Evolutionary conservation across 495 filamentous ascomycete genomes (phyloP), one percentile per base, ranked within the genome.

Genomic region (Aspergillus homomorphus): DNA sequence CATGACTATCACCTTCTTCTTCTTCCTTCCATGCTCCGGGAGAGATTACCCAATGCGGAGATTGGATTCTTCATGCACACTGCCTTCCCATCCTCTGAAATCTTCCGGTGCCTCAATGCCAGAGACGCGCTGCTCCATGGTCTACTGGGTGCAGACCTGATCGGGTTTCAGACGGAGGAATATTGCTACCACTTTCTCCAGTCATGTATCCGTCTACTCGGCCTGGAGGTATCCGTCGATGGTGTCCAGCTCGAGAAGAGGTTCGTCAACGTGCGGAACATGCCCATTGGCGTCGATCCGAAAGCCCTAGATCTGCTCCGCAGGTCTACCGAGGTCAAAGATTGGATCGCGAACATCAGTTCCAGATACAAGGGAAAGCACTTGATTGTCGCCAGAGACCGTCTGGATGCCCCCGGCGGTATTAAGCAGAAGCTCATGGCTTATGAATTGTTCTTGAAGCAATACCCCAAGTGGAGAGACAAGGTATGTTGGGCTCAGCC

Each of bases 61-160:
- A 96, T 97, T 68, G 92, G 92, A 20, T 92, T 97, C 73, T 97
- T 97, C 73, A 77, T 97, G 45, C 92, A 97, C 68, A 89, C 92
- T 54, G 90, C 93, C 2, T 97, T 97, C 69, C 92, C 92, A 0
- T 96, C 92, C 0, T 96, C 92, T 6, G 92, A 97, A 66, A 88
- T 97, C 3, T 96, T 97, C 76, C 83, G 91, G n/a, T 97, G 92
- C 68, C 77, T 96, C 10, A 88, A 92, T 1, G 82, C 88, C 10
- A 89, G 92, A 51, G 90, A 89, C 60, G 80, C 92, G 69, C 80
- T 97, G 10, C 80, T 97, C 1, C 88, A 96, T 61, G 92, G 92
- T 42, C 90, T 97, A 72, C 82, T 96, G 5, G 92, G 92, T 14
- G 89, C 92, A 20, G 94, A 96, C 69, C 74, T 96, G 15, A 85